phyloP scores from a whole-genome alignment of 2,329 filamentous ascomycete species.

The Beauveria bassiana region DNA sequence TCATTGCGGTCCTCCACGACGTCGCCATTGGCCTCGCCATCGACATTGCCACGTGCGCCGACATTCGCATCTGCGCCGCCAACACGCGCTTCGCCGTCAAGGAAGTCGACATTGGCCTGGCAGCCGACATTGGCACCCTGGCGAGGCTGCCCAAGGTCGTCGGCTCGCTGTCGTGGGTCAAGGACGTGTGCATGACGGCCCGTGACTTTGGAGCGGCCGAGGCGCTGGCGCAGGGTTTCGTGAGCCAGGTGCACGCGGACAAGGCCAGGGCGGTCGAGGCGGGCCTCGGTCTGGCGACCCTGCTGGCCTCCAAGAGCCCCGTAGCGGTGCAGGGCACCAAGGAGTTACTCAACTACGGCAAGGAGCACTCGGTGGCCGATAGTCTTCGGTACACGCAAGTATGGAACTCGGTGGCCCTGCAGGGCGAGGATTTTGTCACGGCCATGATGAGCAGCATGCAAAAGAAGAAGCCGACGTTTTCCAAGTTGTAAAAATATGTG shows the following conservation, averaged over 20 bases:
- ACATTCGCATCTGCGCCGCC: conserved; percentile 58
- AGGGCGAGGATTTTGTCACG: conserved; percentile 67
- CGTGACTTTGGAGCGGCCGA: conserved; percentile 62
- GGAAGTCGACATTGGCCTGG: conserved; percentile 75
- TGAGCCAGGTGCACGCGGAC: conserved; percentile 54
- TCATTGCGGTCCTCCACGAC: conserved; percentile 75
- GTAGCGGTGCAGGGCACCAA: conserved; percentile 84
- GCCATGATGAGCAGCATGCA: conserved; percentile 70
- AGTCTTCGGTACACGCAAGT: conserved; percentile 75
- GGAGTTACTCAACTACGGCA: conserved; percentile 72
- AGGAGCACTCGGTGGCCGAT: conserved; percentile 70
- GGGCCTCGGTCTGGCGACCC: conserved; percentile 53
- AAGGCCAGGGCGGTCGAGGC: conserved; percentile 57
- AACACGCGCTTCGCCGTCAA: conserved; percentile 63
- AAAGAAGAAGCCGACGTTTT: conserved; percentile 74
- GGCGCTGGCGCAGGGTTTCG: conserved; percentile 61
- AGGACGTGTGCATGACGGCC: conserved; percentile 68
- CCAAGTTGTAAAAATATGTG: conserved; percentile 56
- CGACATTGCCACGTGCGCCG: conserved; percentile 62
- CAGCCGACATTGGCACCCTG: conserved; percentile 71
- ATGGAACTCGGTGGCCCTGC: conserved; percentile 80
- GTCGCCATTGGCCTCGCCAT: conserved; percentile 71
- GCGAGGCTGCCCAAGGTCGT: conserved; percentile 67
- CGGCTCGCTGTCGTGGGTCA: conserved; percentile 65
- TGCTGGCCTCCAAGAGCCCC: conserved; percentile 75